A percentile compares a stretch with the other conserved stretches of the same genome.
Evolutionary conservation across 2,329 filamentous ascomycete genomes (phyloP).

Genomic region (Karstenula rhodostoma): DNA sequence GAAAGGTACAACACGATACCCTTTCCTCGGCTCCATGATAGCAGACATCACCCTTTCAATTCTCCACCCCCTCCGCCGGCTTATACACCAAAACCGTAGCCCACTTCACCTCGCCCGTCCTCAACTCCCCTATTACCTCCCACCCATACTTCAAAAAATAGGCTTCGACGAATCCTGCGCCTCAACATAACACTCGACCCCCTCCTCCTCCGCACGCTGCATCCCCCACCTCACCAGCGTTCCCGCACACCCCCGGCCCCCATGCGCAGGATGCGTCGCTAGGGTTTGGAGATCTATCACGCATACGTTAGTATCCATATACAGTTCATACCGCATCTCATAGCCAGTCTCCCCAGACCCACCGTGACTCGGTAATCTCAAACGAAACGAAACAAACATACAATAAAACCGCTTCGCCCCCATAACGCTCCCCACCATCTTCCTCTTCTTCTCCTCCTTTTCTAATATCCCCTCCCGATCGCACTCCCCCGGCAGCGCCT

Average conservation of each 20-base stretch:
- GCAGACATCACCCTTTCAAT: neutral
- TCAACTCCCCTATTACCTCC: neutral
- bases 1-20: too few species aligned
- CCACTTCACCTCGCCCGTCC: neutral
- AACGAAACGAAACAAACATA: neutral
- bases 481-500: neutral
- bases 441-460: neutral
- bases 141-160: constrained; percentile 3
- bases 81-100: neutral
- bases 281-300: neutral
- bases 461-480: neutral
- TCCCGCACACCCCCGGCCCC: neutral
- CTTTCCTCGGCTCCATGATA: neutral
- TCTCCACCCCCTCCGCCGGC: neutral
- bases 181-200: constrained; percentile 2
- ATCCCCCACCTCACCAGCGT: neutral
- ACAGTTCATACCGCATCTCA: neutral
- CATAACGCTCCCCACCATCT: neutral
- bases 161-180: constrained; percentile 4
- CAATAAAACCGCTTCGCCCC: neutral
- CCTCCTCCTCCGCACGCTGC: neutral
- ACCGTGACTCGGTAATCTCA: neutral
- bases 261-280: constrained; percentile 3
- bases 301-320: neutral
- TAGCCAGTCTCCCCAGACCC: too few species aligned